A percentile compares a stretch with the other conserved stretches of the same genome.
Evolutionary conservation across 73 alveolate species (phyloP).

Genomic region (Paramecium octaurelia): DNA sequence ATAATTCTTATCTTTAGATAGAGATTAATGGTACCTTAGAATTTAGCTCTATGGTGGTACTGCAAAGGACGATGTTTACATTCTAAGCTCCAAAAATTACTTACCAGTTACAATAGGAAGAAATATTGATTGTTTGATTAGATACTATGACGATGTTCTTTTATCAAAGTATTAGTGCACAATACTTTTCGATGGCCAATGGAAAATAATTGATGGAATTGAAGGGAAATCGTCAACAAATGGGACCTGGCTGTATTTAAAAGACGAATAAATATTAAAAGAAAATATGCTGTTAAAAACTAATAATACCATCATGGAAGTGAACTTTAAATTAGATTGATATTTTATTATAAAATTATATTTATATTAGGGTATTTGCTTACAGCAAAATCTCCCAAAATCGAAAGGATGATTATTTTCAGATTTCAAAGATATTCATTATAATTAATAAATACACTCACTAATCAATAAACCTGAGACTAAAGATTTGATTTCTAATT

Average conservation of each 20-base stretch:
- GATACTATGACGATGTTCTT: not conserved
- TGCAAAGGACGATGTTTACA: not conserved
- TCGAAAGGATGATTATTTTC: not conserved
- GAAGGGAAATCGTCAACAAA: not conserved
- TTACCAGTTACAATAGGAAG: slow-evolving; percentile 1
- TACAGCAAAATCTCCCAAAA: not conserved
- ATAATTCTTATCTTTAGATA: not conserved
- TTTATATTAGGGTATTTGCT: not conserved
- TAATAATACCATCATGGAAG: not conserved
- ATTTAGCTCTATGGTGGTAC: not conserved
- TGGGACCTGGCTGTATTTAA: not conserved
- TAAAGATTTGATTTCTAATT: not conserved
- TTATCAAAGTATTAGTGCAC: not conserved
- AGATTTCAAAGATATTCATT: not conserved
- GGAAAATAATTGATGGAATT: not conserved
- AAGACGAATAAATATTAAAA: not conserved
- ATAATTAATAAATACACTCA: not conserved
- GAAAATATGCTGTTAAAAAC: not conserved
- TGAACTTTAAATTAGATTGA: not conserved
- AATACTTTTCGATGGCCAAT: not conserved
- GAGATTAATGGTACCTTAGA: not conserved
- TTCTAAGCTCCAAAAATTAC: not conserved
- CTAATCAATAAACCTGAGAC: not conserved
- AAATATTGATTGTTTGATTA: not conserved
- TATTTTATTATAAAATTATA: not conserved